Percentiles rank a stretch among this genome's conserved stretches.
Evolutionary conservation across 2,329 filamentous ascomycete species (phyloP).

Genomic region (Diaporthe helianthi): DNA sequence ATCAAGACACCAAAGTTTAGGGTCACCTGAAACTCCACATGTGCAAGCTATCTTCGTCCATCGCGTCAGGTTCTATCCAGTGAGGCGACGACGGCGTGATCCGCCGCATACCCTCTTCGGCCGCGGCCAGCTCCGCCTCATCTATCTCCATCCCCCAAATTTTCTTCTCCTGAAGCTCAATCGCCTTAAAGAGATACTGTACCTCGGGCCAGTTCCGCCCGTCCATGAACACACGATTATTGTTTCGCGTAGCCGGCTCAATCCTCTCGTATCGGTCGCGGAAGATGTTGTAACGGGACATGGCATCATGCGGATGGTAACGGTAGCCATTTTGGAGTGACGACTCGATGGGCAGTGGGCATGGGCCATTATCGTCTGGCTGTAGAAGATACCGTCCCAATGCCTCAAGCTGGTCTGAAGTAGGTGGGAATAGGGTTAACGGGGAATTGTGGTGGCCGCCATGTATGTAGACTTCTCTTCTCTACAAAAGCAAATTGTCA

Average conservation of each 20-base stretch:
- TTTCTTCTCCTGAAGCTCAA: neutral
- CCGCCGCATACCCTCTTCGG: neutral
- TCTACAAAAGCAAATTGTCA: neutral
- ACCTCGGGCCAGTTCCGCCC: neutral
- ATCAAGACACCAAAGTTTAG: too few relatives aligned
- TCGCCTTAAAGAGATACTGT: neutral
- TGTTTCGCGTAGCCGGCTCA: neutral
- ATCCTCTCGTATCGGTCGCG: constrained; percentile 5
- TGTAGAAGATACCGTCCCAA: neutral
- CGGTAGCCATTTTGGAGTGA: neutral
- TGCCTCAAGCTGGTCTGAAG: neutral
- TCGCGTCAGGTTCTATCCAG: neutral
- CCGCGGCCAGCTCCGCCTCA: neutral
- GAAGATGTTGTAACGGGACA: neutral
- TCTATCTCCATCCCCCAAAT: neutral
- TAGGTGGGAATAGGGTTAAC: neutral
- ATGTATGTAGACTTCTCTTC: neutral
- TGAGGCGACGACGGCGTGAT: neutral
- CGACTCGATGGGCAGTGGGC: neutral
- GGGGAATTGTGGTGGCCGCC: neutral
- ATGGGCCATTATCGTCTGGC: neutral
- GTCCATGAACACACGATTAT: neutral
- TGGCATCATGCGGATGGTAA: neutral
- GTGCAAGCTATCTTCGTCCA: too few relatives aligned
- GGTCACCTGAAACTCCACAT: too few relatives aligned